Percentiles rank a stretch among this genome's conserved stretches.
These are phyloP conservation scores for Verticillium klebahnii DNA, from an alignment of 2,329 filamentous ascomycete species.

Conservation along the genomic window DNA sequence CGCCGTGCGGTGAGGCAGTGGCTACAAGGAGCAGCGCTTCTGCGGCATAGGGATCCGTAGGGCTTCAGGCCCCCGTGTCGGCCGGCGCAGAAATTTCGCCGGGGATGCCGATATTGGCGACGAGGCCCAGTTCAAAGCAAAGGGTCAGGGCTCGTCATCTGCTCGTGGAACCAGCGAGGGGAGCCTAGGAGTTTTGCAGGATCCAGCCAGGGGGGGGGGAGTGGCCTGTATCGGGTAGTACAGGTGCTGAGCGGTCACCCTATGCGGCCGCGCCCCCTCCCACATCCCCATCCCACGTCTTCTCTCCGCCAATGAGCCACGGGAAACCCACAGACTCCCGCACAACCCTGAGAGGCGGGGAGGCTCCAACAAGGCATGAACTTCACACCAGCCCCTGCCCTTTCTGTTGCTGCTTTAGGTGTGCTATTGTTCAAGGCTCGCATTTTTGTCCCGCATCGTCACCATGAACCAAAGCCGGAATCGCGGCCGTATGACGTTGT, in stretches of 20 bases:
- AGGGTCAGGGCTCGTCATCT: slow-evolving; percentile 6
- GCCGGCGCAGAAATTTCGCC: not conserved
- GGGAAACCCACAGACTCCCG: slow-evolving; percentile 16
- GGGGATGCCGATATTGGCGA: not conserved
- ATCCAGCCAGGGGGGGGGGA: slow-evolving; percentile 1
- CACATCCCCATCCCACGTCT: slow-evolving; percentile 1
- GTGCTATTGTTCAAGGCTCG: not conserved
- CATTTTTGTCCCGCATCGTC: not conserved
- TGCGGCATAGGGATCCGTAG: not conserved
- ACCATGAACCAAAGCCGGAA: not conserved
- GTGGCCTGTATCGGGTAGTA: slow-evolving; percentile 11
- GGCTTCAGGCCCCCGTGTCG: not conserved
- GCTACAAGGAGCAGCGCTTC: not conserved
- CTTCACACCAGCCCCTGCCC: not conserved
- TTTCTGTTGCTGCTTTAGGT: not conserved
- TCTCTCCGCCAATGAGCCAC: slow-evolving; percentile 13
- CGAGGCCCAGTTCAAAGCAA: slow-evolving; percentile 2
- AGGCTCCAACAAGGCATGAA: not conserved
- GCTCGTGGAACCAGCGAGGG: slow-evolving; percentile 5
- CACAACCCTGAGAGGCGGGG: slow-evolving; percentile 12
- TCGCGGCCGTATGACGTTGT: not conserved
- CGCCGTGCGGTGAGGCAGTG: not conserved
- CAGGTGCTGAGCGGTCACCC: slow-evolving; percentile 11
- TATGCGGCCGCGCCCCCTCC: slow-evolving; percentile 9
- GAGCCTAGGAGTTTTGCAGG: not conserved